Evolutionary conservation across 2,329 filamentous ascomycete genomes (phyloP), one percentile per base, ranked within the genome.

Genomic region (Penicillium glabrum): DNA sequence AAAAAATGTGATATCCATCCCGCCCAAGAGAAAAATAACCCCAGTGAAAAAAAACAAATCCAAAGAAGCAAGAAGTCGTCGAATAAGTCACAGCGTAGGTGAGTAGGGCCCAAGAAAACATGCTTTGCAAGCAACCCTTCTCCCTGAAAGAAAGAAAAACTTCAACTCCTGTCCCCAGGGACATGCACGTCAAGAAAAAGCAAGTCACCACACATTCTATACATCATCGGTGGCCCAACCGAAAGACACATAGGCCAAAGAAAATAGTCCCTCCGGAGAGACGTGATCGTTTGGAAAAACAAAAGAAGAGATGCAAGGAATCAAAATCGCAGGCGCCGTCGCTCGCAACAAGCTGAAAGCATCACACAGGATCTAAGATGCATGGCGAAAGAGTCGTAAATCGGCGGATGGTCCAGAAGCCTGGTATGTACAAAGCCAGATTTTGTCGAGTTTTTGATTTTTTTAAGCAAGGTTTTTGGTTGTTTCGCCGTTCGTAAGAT

Each of bases 271-370:
- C 73, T 73, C 68, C 69, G 62, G 68, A 69, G 68, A 69, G 67
- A 69, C 66, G 70, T 62, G 66, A 74, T 73, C 70, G 67, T 69
- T 33, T 62, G 60, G 54, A 63, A 59, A 46, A 50, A 35, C 35
- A 62, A 62, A 61, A 61, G 19, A 33, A 46, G 26, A 59, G 64
- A 73, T 72, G 72, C 68, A 72, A 68, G 64, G 50, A 69, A 69
- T 72, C 67, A 66, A 39, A 69, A 71, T 71, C 69, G 69, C 70
- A 74, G 68, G 72, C 73, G 72, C 72, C 72, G 72, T 74, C 72
- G 73, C 73, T 75, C 72, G 70, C 70, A 73, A 67, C 64, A 71
- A 73, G 67, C 66, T 67, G 63, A 64, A 69, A 72, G 63, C 64
- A 71, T 72, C 65, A 62, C 61, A 69, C 63, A 58, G 56, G 65